Evolutionary conservation across 2,329 filamentous ascomycete species (phyloP), one percentile per base, ranked within the genome.

Genomic region (Claviceps digitariae): DNA sequence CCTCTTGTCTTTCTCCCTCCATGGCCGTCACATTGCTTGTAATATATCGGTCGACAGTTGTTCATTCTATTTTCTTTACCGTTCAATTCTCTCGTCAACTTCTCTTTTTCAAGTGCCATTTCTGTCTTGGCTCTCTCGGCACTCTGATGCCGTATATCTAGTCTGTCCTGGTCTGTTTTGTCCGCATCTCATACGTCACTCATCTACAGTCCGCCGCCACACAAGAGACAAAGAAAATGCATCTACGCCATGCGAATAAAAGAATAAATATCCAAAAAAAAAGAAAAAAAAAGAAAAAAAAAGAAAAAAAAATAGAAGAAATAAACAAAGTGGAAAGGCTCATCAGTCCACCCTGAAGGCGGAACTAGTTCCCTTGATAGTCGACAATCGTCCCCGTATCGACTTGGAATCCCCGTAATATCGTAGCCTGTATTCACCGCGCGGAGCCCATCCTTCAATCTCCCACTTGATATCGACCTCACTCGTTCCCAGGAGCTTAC

Each of bases 391-490:
- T 15, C 72, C 72, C 7, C 40, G 36, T 55, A 81, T 64, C 20
- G 74, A 72, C 75, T 89, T 95, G 20, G 79, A 75, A 69, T 95
- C 87, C 0, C 90, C 90, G 69, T 83, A 90, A 64, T 95, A 95
- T 66, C 75, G 77, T 45, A 95, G 69, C 38, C 89, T 74, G 68
- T 95, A 95, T 56, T 74, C 78, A 0, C 87, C 90, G 10, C 64
- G 68, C 59, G 71, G 70, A 43, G 72, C 73, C 58, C 74, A 74
- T 51, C 74, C 71, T 67, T 86, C 83, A 59, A 88, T 85, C 67
- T 90, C 83, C 90, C 90, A 96, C 48, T 75, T 75, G 48, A 95
- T 74, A 1, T 72, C 80, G 1, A 88, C 90, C 63, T 87, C 78
- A 62, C 87, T 94, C 38, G 83, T 84, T 0, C 84, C 90, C 25